Conservation (phyloP, 2,329 filamentous ascomycete species). For the Claviceps fusiformis region DNA sequence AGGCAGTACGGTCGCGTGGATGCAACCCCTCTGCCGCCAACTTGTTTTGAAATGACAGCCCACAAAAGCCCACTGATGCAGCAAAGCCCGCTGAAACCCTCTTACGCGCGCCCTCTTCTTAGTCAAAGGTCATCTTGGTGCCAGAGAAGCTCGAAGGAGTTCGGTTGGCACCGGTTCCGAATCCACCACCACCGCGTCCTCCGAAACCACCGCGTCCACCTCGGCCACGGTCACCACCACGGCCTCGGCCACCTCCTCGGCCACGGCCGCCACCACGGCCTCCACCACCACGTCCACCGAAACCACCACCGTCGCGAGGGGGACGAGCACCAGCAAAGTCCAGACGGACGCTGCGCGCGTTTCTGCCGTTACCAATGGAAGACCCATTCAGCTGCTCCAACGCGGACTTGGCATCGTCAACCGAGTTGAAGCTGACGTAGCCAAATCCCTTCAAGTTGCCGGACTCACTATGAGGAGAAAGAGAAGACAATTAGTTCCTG, state of each 20-base stretch:
- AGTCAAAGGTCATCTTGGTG: slow-evolving; percentile 62
- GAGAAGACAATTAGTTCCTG: background rate
- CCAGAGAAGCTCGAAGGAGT: slow-evolving; percentile 39
- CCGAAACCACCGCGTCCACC: slow-evolving; percentile 31
- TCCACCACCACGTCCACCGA: slow-evolving; percentile 37
- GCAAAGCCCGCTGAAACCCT: slow-evolving; percentile 30
- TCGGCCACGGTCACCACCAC: slow-evolving; percentile 22
- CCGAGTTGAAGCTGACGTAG: slow-evolving; percentile 69
- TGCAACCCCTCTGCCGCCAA: slow-evolving; percentile 16
- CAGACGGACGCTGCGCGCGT: slow-evolving; percentile 62
- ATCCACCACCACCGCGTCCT: slow-evolving; percentile 34
- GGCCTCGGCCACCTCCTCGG: slow-evolving; percentile 26
- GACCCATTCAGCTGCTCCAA: slow-evolving; percentile 57
- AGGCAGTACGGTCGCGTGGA: slow-evolving; percentile 8
- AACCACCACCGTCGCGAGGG: slow-evolving; percentile 40
- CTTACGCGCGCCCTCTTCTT: slow-evolving; percentile 20
- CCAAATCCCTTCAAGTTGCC: slow-evolving; percentile 85
- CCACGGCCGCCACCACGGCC: slow-evolving; percentile 30
- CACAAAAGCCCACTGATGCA: slow-evolving; percentile 33
- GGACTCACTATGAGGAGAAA: slow-evolving; percentile 42
- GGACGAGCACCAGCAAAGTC: slow-evolving; percentile 64
- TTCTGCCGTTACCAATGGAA: slow-evolving; percentile 48
- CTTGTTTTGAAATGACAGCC: slow-evolving; percentile 39
- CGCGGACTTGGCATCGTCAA: slow-evolving; percentile 71
- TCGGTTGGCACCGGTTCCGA: slow-evolving; percentile 36